Base-by-base conservation (phyloP, 2,329 filamentous ascomycete species). In the Bimuria novae-zelandiae region DNA sequence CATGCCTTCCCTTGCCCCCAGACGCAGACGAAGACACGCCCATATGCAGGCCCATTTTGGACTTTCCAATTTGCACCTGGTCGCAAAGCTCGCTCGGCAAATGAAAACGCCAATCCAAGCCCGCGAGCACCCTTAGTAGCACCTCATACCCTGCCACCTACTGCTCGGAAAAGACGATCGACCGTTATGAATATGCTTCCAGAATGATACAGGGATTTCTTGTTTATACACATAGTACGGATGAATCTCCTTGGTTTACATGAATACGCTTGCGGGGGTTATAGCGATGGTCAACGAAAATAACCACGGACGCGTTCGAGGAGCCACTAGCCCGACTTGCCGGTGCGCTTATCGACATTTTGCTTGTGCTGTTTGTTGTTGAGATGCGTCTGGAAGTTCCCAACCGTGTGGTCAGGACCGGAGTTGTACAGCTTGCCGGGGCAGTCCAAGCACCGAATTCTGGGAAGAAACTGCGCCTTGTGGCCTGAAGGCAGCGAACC, bases 371-470 rank as follows among this genome's bases (percentile, higher is more conserved):
- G 80, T 37, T 89, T 84, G 74, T 96, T 97, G 74, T 88, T 90
- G 43, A 97, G 79, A 76, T 99, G 94, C 1, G 95, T 86, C 75
- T 96, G 90, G 59, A 99, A 99, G 69, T 96, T 96, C 40, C 87
- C 87, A 4, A 93, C 89, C 2, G 91, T 92, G 71, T 84, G 89
- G 21, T 88, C 90, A 0, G 92, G 91, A 0, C 92, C 90, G 0
- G 92, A 90, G 0, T 92, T 96, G 74, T 99, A 99, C 10, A 96
- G 79, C 74, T 97, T 97, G 25, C 90, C 91, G 0, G 91, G 90
- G 71, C 94, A 97, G 73, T 99, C 94, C 41, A 88, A 84, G 72
- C 94, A 99, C 53, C 90, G 84, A 59, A 99, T 97, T 45, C 94
- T 83, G 7, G 94, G 94, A 44, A 96, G 80, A 75, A 89, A 97